Base-by-base conservation (phyloP, 2,329 filamentous ascomycete genomes). In the Beauveria varroae region DNA sequence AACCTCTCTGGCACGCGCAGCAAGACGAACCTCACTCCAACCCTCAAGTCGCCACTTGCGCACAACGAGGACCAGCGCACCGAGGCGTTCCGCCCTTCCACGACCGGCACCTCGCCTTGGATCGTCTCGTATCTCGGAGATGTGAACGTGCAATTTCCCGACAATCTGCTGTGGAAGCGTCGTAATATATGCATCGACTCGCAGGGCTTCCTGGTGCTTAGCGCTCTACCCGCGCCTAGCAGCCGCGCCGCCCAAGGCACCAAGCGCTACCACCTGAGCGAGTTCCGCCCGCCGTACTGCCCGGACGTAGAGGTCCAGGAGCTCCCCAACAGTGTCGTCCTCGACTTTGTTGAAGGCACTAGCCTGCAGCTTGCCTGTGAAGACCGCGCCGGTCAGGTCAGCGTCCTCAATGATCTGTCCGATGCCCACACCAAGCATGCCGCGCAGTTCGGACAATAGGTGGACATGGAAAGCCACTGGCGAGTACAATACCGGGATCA, bases 141-240 rank as follows among this genome's bases (percentile, higher is more conserved):
- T 69, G 88, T 99, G 65, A 98, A 99, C 68, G 90, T 98, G 12
- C 95, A 99, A 72, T 97, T 99, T 72, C 95, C 95, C 0, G 93
- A 98, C 71, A 96, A 91, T 60, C 81, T 99, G 52, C 81, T 99
- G 14, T 99, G 95, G 95, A 99, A 98, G 78, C 89, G 93, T 60
- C 86, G 95, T 63, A 92, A 88, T 69, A 86, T 97, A 75, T 88
- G 88, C 65, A 85, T 99, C 61, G 93, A 98, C 72, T 85, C 86
- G 9, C 82, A 89, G 63, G 95, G 93, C 20, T 92, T 89, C 74
- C 78, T 99, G 44, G 87, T 96, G 62, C 82, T 99, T 64, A 90
- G 87, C 47, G 75, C 83, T 65, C 67, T 79, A 70, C 75, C 83
- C 74, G 77, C 85, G 72, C 79, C 82, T 79, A 76, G 79, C 62